Percentiles rank a stretch among this genome's conserved stretches.
These are phyloP conservation scores for Globisporangium parvum DNA, from an alignment of 352 stramenopile genomes.

Conservation along the genomic window DNA sequence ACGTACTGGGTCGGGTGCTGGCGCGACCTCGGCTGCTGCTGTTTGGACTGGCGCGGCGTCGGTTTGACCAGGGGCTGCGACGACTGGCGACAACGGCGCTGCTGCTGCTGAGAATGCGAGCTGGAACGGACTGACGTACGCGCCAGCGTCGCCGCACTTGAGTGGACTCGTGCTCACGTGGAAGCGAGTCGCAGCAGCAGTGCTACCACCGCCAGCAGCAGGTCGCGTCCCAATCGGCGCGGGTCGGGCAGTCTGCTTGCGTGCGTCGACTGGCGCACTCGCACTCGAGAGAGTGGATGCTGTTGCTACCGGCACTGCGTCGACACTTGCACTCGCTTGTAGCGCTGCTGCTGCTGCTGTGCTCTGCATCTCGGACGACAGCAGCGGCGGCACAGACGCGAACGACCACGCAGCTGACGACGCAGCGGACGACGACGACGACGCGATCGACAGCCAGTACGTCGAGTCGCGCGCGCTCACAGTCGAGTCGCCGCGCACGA, in stretches of 20 bases:
- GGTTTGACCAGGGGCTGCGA: neutral
- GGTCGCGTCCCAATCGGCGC: neutral
- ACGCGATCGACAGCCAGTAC: slow-evolving; percentile 56
- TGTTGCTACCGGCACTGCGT: neutral
- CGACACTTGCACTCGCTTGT: neutral
- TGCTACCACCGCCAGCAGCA: too few relatives aligned
- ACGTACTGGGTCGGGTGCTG: neutral
- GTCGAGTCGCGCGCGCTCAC: slow-evolving; percentile 60
- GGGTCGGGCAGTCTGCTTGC: too few relatives aligned
- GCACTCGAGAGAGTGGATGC: neutral
- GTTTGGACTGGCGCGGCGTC: neutral
- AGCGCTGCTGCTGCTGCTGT: neutral
- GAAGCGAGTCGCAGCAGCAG: too few relatives aligned
- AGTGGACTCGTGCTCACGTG: slow-evolving; percentile 5
- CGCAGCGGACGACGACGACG: slow-evolving; percentile 12
- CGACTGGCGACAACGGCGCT: neutral
- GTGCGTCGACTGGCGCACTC: too few relatives aligned
- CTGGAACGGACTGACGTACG: neutral
- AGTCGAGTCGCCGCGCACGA: slow-evolving; percentile 26
- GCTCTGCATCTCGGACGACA: neutral
- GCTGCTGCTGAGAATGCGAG: neutral
- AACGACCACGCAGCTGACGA: slow-evolving; percentile 6
- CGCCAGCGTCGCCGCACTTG: neutral
- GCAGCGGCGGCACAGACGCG: slow-evolving; percentile 12
- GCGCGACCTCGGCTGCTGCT: neutral